Evolutionary conservation across 2,329 filamentous ascomycete species (phyloP).

Genomic region (Penicillium decumbens): DNA sequence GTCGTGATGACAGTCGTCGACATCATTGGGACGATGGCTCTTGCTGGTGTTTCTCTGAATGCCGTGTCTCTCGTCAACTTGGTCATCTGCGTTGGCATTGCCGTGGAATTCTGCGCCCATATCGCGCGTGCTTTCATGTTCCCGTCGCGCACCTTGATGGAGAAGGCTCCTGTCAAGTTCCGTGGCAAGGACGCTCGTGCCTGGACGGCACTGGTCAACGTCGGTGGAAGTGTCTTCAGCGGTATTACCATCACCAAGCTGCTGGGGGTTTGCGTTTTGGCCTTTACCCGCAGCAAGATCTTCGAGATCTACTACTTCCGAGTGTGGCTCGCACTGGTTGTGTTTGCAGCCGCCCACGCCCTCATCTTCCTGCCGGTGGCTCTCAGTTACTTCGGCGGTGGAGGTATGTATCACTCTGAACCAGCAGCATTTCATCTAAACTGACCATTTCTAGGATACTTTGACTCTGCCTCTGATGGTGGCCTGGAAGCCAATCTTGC

Average conservation of each 20-base stretch:
- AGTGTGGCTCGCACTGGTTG: slow-evolving; percentile 86
- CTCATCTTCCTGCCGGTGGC: slow-evolving; percentile 88
- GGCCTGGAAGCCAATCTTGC: slow-evolving; percentile 86
- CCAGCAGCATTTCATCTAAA: slow-evolving; percentile 10
- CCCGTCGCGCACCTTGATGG: slow-evolving; percentile 75
- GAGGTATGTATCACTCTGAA: slow-evolving; percentile 49
- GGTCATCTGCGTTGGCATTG: slow-evolving; percentile 94
- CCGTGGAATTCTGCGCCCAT: slow-evolving; percentile 95
- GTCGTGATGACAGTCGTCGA: slow-evolving; percentile 92
- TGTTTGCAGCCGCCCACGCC: slow-evolving; percentile 84
- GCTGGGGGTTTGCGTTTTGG: slow-evolving; percentile 82
- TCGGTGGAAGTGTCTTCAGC: slow-evolving; percentile 89
- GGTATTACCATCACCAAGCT: slow-evolving; percentile 96
- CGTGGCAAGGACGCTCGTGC: slow-evolving; percentile 77
- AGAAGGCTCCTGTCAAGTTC: slow-evolving; percentile 72
- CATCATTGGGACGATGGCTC: slow-evolving; percentile 90
- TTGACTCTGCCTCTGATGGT: slow-evolving; percentile 80
- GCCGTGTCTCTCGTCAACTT: slow-evolving; percentile 93
- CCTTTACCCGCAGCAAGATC: slow-evolving; percentile 95
- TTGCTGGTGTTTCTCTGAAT: slow-evolving; percentile 84
- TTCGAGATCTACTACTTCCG: slow-evolving; percentile 99
- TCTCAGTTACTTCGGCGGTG: slow-evolving; percentile 77
- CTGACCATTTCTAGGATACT: slow-evolving; percentile 57
- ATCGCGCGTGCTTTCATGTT: slow-evolving; percentile 96
- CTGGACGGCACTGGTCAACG: slow-evolving; percentile 91